phyloP scores from a whole-genome alignment of 2,329 filamentous ascomycete species.

The Colletotrichum horii region DNA sequence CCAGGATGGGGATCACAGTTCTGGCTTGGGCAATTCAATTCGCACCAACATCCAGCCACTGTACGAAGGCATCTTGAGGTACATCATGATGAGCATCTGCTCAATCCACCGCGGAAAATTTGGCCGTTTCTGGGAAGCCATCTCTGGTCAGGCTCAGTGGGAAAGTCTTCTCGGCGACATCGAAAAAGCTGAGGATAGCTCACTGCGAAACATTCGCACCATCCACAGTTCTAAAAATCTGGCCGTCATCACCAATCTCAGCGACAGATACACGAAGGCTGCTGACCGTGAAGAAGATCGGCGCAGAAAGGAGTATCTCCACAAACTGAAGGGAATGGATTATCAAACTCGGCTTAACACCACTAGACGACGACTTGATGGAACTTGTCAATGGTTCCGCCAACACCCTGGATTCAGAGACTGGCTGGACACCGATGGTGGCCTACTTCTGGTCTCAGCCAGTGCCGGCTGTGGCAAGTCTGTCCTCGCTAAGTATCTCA shows the following conservation, averaged over 20 bases:
- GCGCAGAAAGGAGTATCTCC: background rate
- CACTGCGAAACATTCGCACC: background rate
- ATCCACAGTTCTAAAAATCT: background rate
- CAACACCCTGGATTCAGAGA: background rate
- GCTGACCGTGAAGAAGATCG: background rate
- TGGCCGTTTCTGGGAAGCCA: background rate
- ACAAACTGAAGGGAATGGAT: background rate
- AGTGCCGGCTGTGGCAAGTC: background rate
- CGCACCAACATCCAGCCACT: background rate
- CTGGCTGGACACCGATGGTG: background rate
- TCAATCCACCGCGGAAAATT: background rate
- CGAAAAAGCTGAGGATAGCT: background rate
- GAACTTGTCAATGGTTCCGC: background rate
- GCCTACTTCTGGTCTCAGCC: background rate
- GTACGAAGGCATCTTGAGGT: background rate
- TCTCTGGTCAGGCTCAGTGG: background rate
- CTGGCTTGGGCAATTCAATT: background rate
- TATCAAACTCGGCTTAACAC: background rate
- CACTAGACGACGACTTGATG: background rate
- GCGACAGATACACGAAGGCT: rapidly evolving
- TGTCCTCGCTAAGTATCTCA: background rate
- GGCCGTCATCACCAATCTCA: rapidly evolving
- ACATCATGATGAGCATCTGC: background rate
- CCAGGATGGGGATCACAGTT: background rate
- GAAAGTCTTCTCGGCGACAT: background rate